Base-by-base conservation (phyloP, 352 stramenopile species). In the Phytopythium aichiense region DNA sequence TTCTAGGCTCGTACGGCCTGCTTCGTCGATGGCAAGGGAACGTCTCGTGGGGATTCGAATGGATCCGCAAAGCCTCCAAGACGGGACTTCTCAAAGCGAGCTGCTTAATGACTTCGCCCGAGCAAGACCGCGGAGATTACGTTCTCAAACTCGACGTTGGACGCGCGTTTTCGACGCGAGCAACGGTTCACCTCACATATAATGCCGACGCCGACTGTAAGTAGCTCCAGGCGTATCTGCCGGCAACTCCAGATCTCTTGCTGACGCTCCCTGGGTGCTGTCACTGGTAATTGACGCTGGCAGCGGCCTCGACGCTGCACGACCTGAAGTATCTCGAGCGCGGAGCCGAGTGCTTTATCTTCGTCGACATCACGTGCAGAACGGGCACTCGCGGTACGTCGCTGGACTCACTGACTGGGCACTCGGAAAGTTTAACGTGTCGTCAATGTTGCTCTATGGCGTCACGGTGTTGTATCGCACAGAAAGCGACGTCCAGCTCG, bases 251-350 rank as follows among this genome's bases (percentile, higher is more conserved):
- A 45, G 6, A 13, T 8, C 38, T 45, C 38, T 18, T n/a, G 16
- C 38, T 45, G 16, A 45, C 38, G 38, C 38, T n/a, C 13, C 7
- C 15, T 45, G 12, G 38, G 1, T n/a, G 9, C 20, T 33, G 4
- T 7, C 61, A 25, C 8, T 54, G 33, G 4, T 60, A 3, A 11
- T 56, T 35, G 30, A 23, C 7, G 16, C 8, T 37, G 2, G 9
- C 49, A 91, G 80, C 83, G 58, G 78, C 80, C 2, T 68, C 78
- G 5, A 87, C 83, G 4, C 70, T 92, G 5, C 76, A 92, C 53
- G 79, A 90, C 37, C 67, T 92, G 11, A 87, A 87, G 60, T 92
- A 90, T 46, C 68, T 89, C 11, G 76, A 90, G 46, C 75, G 79
- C 16, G 83, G 74, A 0, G 83, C 83, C 28, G 79, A 92, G 46